Percentiles rank a stretch among this genome's conserved stretches.
These are phyloP conservation scores for Kwoniella pini DNA, from an alignment of 768 basidiomycete genomes.

Conservation along the genomic window DNA sequence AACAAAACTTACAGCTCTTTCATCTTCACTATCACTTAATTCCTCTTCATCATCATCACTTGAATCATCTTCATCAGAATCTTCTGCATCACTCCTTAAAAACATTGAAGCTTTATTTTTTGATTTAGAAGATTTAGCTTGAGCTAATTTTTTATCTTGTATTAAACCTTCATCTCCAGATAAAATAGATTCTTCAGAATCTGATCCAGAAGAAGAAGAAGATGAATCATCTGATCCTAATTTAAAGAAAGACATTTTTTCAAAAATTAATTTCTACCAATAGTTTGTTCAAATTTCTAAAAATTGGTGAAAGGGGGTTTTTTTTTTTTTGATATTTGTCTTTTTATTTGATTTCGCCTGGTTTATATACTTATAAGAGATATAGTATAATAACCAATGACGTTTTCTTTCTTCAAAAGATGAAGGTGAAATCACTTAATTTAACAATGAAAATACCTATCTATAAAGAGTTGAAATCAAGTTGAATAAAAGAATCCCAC, in stretches of 20 bases:
- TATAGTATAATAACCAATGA: neutral
- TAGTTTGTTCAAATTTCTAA: no score
- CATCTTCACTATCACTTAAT: slow-evolving; percentile 49
- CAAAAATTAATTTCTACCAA: no score
- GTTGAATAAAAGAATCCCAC: neutral
- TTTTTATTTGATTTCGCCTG: neutral
- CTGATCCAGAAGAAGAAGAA: slow-evolving; percentile 41
- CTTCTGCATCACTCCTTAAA: slow-evolving; percentile 58
- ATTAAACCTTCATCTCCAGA: slow-evolving; percentile 45
- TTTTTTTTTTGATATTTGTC: neutral
- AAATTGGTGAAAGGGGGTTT: no score
- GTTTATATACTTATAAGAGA: neutral
- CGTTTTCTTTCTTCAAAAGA: neutral
- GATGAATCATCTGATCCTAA: slow-evolving; percentile 41
- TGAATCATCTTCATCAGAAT: slow-evolving; percentile 64
- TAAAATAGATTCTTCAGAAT: slow-evolving; percentile 52
- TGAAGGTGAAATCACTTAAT: neutral
- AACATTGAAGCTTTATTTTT: slow-evolving; percentile 34
- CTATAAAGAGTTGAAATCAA: neutral
- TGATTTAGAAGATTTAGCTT: slow-evolving; percentile 11
- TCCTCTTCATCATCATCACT: slow-evolving; percentile 56
- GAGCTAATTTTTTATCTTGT: slow-evolving; percentile 37
- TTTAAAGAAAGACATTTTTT: slow-evolving; percentile 56
- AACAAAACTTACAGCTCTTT: slow-evolving; percentile 23
- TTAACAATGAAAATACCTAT: neutral